Evolutionary conservation across 1,284 basidiomycete genomes (phyloP).

Genomic region (Boletus calvinii): DNA sequence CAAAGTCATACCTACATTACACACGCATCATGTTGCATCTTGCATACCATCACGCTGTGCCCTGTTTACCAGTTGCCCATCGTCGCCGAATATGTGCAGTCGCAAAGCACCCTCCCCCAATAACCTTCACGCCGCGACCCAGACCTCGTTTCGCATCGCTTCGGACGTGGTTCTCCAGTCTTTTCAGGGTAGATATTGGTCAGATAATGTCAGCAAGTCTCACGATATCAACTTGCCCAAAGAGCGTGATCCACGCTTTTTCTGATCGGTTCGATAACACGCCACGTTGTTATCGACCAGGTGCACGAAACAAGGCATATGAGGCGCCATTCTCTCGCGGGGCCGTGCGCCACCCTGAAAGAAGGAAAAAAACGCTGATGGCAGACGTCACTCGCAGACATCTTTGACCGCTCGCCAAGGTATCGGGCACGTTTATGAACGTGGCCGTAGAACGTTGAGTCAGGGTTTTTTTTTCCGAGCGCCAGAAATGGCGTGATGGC

Average conservation of each 20-base stretch:
- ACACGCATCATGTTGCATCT: conserved; percentile 20
- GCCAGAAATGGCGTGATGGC: neutral
- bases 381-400: too few relatives aligned
- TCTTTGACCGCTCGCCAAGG: too few relatives aligned
- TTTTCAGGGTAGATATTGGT: neutral
- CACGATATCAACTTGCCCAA: too few relatives aligned
- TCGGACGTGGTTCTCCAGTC: too few relatives aligned
- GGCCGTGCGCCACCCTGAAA: neutral
- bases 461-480: neutral
- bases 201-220: conserved; percentile 4
- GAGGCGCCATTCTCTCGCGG: too few relatives aligned
- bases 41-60: conserved; percentile 18
- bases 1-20: conserved; percentile 29
- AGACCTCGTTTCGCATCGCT: neutral
- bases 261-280: conserved; percentile 15
- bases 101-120: neutral
- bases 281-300: neutral
- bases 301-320: conserved; percentile 5
- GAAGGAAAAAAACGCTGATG: too few relatives aligned
- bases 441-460: neutral
- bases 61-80: conserved; percentile 6
- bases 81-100: neutral
- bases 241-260: conserved; percentile 7
- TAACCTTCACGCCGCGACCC: too few relatives aligned
- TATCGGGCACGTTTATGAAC: too few relatives aligned